Base-by-base conservation (phyloP, 2,329 filamentous ascomycete species). In the Cordyceps fumosorosea region DNA sequence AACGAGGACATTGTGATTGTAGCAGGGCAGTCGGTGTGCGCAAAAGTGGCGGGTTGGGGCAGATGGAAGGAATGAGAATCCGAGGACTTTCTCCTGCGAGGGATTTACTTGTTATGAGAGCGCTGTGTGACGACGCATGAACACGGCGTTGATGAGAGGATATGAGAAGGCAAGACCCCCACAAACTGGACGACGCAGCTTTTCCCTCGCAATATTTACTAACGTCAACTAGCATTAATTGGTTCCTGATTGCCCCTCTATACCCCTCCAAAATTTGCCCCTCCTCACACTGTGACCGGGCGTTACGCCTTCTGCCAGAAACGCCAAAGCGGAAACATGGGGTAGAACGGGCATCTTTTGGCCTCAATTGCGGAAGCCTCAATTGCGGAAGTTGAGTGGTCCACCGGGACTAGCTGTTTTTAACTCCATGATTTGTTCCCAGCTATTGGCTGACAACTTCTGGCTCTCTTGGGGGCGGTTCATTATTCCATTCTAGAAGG, bases 1-100 rank as follows among this genome's bases (percentile, higher is more conserved):
- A 58, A n/a, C 11, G 64, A 66, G 16, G 68, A 63, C 67, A 70
- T 70, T 24, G 47, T 47, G 37, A 34, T 22, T 55, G 32, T 4
- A 16, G n/a, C 29, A 29, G 29, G 29, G 29, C 29, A 29, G 1
- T 29, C 8, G 5, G 29, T 29, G 29, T 29, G 29, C 6, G 3
- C 29, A 7, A 29, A 5, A 7, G 29, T 1, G 48, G 1, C 3
- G 34, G 11, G 12, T 37, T n/a, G n/a, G n/a, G 40, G 16, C 16
- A n/a, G 40, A 20, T 34, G n/a, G 50, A 22, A 34, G 7, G 18
- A 52, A 12, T 37, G 5, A 42, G 34, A 12, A 51, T 18, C 16
- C 24, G 1, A 29, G 16, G 1, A 5, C 10, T 29, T 44, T 42
- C 18, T n/a, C 22, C 37, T 12, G n/a, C 22, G 37, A 42, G 53